Evolutionary conservation across 2,329 filamentous ascomycete species (phyloP).

Genomic region (Monilinia laxa): DNA sequence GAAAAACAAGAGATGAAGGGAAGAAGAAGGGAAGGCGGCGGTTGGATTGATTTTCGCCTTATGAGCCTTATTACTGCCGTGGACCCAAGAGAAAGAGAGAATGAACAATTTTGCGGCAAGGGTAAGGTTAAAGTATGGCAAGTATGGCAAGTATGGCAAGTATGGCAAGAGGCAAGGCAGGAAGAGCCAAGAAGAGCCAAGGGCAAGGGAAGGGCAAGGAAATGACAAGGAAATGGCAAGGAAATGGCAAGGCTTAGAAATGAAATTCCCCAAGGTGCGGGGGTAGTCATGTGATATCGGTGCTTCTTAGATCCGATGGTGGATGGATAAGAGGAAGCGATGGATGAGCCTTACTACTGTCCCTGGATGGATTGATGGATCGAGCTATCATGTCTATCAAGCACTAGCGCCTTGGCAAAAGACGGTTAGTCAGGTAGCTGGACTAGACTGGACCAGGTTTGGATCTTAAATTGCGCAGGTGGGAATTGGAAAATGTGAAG

Average conservation of each 20-base stretch:
- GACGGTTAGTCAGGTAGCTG: no score
- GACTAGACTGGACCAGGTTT: background rate
- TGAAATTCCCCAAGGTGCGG: constrained; percentile 17
- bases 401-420: background rate
- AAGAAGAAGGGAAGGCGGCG: background rate
- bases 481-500: background rate
- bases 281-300: constrained; percentile 7
- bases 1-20: no score
- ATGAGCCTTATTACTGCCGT: no score
- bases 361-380: no score
- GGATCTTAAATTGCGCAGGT: background rate
- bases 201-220: background rate
- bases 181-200: background rate
- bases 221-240: background rate
- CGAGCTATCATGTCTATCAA: background rate
- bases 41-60: constrained; percentile 1
- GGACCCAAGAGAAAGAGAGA: background rate
- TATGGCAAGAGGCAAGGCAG: no score
- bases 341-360: no score
- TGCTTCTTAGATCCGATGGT: rapidly evolving
- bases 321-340: background rate
- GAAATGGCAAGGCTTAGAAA: background rate
- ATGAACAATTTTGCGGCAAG: constrained; percentile 7
- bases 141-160: no score
- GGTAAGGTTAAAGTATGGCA: no score